Evolutionary conservation across 2,329 filamentous ascomycete species (phyloP).

Genomic region (Coleophoma eucalyptorum): DNA sequence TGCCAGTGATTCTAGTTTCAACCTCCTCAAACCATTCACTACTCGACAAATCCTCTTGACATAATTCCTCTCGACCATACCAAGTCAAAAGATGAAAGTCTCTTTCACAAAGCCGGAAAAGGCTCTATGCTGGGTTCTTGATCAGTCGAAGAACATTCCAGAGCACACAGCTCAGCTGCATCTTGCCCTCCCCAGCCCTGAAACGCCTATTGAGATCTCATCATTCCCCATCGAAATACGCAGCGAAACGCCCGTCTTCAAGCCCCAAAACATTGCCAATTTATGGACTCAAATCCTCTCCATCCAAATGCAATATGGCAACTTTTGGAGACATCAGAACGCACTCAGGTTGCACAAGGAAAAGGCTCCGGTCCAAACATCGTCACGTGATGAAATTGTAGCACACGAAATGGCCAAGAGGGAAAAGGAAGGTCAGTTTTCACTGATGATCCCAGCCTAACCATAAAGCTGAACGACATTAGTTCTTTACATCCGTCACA

Average conservation of each 20-base stretch:
- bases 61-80: no score
- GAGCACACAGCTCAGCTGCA: constrained; percentile 1
- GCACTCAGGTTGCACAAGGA: not conserved
- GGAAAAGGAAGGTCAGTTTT: no score
- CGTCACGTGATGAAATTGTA: not conserved
- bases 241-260: constrained; percentile 4
- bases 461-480: no score
- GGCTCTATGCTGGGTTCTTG: not conserved
- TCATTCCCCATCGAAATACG: constrained; percentile 5
- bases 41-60: no score
- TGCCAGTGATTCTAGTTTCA: no score
- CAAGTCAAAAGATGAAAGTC: no score
- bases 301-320: constrained; percentile 10
- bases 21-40: no score
- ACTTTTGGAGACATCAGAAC: constrained; percentile 6
- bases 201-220: not conserved
- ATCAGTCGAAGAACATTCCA: not conserved
- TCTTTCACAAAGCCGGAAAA: not conserved
- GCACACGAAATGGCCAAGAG: no score
- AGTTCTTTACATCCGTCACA: no score
- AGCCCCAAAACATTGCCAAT: constrained; percentile 4
- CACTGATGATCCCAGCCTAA: no score
- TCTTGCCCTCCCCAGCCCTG: constrained; percentile 4
- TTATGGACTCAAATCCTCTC: constrained; percentile 8
- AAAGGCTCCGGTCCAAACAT: no score